A percentile compares a stretch with the other conserved stretches of the same genome.
These are phyloP conservation scores for Sporothrix protearum DNA, from an alignment of 2,329 filamentous ascomycete species.

Conservation along the genomic window DNA sequence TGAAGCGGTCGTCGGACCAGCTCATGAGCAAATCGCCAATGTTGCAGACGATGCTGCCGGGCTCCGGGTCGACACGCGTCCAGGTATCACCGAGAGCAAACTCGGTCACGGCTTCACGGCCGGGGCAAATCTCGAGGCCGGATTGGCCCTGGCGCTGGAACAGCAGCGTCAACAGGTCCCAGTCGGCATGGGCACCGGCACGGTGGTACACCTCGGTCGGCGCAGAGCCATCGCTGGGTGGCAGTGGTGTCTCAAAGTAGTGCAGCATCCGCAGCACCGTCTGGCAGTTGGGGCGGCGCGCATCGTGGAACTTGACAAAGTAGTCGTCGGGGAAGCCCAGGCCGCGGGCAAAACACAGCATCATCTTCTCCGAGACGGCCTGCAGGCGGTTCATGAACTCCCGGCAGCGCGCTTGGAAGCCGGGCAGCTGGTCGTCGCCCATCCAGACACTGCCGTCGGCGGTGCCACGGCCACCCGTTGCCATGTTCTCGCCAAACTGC, in stretches of 20 bases:
- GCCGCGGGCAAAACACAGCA: constrained; percentile 56
- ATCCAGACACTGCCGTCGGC: constrained; percentile 44
- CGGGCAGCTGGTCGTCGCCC: constrained; percentile 42
- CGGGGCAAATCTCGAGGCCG: constrained; percentile 63
- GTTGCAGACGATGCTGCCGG: constrained; percentile 59
- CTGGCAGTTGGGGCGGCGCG: constrained; percentile 48
- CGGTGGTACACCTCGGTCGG: constrained; percentile 49
- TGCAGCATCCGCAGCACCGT: constrained; percentile 43
- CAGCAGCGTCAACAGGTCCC: constrained; percentile 59
- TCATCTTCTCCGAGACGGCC: constrained; percentile 51
- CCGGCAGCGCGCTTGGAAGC: constrained; percentile 45
- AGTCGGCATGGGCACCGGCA: constrained; percentile 59
- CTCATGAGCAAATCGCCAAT: constrained; percentile 65
- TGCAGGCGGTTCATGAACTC: constrained; percentile 56
- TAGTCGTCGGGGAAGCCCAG: constrained; percentile 51
- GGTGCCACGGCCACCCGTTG: constrained; percentile 43
- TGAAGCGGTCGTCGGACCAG: constrained; percentile 65
- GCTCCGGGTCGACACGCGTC: constrained; percentile 58
- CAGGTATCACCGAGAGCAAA: constrained; percentile 59
- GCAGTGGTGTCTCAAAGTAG: constrained; percentile 28
- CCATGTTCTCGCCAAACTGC: constrained; percentile 52
- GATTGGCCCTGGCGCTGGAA: constrained; percentile 60
- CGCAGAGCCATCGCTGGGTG: constrained; percentile 36
- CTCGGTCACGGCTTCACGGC: constrained; percentile 56
- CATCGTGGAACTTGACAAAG: constrained; percentile 54